A percentile compares a stretch with the other conserved stretches of the same genome.
Conservation (phyloP, 305 asterid species). For the Plantago lanceolata region DNA sequence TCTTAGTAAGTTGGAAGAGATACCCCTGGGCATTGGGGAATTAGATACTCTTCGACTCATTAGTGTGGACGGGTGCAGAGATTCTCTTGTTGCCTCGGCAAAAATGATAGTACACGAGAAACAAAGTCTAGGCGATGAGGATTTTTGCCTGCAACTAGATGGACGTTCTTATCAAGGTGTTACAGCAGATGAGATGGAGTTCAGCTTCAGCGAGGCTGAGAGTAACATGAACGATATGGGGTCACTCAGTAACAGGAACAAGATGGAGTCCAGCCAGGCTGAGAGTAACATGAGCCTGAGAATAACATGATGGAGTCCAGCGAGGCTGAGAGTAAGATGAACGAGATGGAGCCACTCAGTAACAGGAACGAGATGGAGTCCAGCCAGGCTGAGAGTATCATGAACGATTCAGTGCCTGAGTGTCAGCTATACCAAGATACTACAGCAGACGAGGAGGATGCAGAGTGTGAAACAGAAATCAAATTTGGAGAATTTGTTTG, state of each 20-base stretch:
- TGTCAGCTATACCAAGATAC: constrained; percentile 2
- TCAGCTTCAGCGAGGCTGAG: too few species aligned
- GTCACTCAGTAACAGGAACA: too few species aligned
- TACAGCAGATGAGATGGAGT: too few species aligned
- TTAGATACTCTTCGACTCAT: neutral
- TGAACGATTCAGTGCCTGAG: constrained; percentile 1
- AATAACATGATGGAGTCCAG: constrained; percentile 3
- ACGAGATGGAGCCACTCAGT: too few species aligned
- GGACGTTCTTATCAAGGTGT: too few species aligned
- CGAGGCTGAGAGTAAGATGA: neutral
- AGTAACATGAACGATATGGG: neutral
- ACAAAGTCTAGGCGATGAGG: neutral
- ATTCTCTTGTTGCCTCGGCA: neutral
- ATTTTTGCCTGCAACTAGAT: neutral
- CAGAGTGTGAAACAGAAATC: too few species aligned
- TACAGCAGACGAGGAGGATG: constrained; percentile 9
- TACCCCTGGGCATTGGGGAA: neutral
- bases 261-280: too few species aligned
- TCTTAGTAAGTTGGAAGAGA: neutral
- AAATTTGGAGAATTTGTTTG: too few species aligned
- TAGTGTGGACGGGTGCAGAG: accelerated
- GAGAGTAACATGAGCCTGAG: neutral
- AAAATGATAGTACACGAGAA: neutral
- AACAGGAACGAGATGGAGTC: too few species aligned
- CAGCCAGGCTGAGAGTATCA: too few species aligned